These are phyloP conservation scores for Penicillium robsamsonii DNA, from an alignment of 495 filamentous ascomycete genomes.

Conservation along the genomic window DNA sequence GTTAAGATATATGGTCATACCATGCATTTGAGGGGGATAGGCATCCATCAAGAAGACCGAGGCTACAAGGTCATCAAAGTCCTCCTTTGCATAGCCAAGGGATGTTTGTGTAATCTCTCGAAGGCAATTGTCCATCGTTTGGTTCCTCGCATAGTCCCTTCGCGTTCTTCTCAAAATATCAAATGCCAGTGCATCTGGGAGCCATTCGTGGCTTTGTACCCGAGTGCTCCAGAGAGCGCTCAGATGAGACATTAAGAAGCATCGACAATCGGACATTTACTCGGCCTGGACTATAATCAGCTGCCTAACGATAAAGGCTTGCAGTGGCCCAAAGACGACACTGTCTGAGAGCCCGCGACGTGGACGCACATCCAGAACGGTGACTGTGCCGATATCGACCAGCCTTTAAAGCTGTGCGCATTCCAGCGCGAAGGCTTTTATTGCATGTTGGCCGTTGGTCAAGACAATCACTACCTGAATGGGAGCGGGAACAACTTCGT, in stretches of 20 bases:
- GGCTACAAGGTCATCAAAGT: constrained; percentile 5
- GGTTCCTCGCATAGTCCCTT: background rate
- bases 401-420: background rate
- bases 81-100: background rate
- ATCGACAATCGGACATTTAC: background rate
- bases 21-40: background rate
- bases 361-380: background rate
- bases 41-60: constrained; percentile 10
- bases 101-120: background rate
- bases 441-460: too few species aligned
- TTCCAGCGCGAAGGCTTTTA: too few species aligned
- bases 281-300: background rate
- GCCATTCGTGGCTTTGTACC: background rate
- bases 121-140: background rate
- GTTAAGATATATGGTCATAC: too few species aligned
- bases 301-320: background rate
- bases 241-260: constrained; percentile 9
- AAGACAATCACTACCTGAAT: background rate
- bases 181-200: background rate
- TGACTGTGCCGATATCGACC: background rate
- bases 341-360: background rate
- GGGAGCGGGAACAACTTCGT: background rate
- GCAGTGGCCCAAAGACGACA: background rate
- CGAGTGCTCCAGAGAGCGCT: background rate
- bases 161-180: background rate